These are phyloP conservation scores for Phytophthora cryptogea DNA, from an alignment of 352 stramenopile genomes.

Conservation along the genomic window DNA sequence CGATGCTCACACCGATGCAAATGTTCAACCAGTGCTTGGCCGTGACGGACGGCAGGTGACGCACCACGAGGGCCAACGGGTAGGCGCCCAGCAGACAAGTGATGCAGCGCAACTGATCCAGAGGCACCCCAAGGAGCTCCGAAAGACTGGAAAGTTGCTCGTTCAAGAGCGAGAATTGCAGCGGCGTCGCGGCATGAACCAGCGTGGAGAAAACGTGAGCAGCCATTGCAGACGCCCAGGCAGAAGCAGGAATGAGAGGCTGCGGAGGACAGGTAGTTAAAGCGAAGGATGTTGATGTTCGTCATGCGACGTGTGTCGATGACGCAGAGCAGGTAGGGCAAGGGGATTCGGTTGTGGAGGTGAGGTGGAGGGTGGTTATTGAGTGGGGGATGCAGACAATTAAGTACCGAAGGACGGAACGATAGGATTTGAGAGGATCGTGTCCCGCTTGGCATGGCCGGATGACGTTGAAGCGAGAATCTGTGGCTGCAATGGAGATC, in stretches of 20 bases:
- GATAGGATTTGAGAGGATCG: neutral
- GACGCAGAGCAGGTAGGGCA: slow-evolving; percentile 13
- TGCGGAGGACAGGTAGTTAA: slow-evolving; percentile 13
- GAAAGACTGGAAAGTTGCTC: slow-evolving; percentile 46
- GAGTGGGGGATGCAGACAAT: slow-evolving; percentile 1
- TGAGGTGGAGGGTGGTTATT: too few species aligned
- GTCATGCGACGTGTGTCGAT: slow-evolving; percentile 29
- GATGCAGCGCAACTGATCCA: slow-evolving; percentile 81
- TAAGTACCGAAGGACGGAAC: neutral
- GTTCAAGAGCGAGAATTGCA: slow-evolving; percentile 58
- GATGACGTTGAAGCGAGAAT: too few species aligned
- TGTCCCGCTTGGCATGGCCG: too few species aligned
- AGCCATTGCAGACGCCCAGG: slow-evolving; percentile 12
- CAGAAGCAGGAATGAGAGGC: slow-evolving; percentile 29
- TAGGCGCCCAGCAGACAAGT: slow-evolving; percentile 93
- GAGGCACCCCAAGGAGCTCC: slow-evolving; percentile 39
- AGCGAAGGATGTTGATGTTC: neutral
- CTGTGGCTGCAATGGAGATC: too few species aligned
- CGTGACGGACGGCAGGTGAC: slow-evolving; percentile 71
- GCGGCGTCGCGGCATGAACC: slow-evolving; percentile 46
- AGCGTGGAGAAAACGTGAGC: slow-evolving; percentile 24
- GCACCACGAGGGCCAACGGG: slow-evolving; percentile 91
- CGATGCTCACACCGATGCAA: slow-evolving; percentile 90
- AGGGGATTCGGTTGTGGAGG: slow-evolving; percentile 8
- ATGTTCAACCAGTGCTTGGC: slow-evolving; percentile 94